Percentiles rank a stretch among this genome's conserved stretches.
These are phyloP conservation scores for Dendrostoma leiphaemia DNA, from an alignment of 2,329 filamentous ascomycete species.

Conservation along the genomic window DNA sequence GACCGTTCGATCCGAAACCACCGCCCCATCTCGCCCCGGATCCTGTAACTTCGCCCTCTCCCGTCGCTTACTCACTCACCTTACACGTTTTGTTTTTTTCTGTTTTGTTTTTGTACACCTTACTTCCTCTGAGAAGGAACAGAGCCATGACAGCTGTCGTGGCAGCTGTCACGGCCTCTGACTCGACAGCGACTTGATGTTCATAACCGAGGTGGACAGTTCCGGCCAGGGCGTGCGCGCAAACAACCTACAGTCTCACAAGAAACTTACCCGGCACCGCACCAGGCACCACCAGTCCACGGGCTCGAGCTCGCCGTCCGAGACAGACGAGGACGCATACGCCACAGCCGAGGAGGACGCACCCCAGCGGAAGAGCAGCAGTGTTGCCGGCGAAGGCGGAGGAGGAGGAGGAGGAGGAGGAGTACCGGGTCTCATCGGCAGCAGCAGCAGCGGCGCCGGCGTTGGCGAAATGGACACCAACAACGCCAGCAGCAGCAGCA, in stretches of 20 bases:
- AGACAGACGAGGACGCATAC: background rate
- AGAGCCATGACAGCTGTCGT: background rate
- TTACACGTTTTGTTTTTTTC: background rate
- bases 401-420: background rate
- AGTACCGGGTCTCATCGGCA: no score
- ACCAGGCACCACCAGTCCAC: background rate
- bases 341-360: constrained; percentile 6
- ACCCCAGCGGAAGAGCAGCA: background rate
- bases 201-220: constrained; percentile 6
- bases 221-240: background rate
- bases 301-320: constrained; percentile 1
- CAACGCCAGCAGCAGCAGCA: background rate
- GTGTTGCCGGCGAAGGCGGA: background rate
- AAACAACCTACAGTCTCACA: background rate
- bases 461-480: no score
- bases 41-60: no score
- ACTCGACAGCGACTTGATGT: constrained; percentile 1
- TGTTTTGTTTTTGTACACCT: background rate
- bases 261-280: background rate
- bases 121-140: no score
- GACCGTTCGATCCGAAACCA: background rate
- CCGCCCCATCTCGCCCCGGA: background rate
- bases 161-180: background rate
- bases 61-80: no score
- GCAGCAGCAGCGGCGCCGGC: background rate